phyloP scores from a whole-genome alignment of 2,329 filamentous ascomycete genomes.

The Camillea tinctor region DNA sequence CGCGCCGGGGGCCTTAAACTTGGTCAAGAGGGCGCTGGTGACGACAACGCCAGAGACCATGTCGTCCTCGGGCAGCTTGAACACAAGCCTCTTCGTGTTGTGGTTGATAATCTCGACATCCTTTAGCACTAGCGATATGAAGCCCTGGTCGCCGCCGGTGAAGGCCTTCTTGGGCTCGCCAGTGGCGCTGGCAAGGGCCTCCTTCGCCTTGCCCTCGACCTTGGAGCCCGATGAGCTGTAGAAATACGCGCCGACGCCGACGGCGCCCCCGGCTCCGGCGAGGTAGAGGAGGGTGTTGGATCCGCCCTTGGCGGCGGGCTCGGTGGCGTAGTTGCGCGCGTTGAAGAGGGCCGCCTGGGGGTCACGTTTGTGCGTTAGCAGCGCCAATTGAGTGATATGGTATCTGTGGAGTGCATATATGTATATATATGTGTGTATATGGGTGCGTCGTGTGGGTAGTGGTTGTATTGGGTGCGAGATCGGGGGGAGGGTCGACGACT shows the following conservation, averaged over 20 bases:
- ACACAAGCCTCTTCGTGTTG: slow-evolving; percentile 92
- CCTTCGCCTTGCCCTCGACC: slow-evolving; percentile 54
- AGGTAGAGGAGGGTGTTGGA: slow-evolving; percentile 61
- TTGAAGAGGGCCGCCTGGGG: slow-evolving; percentile 26
- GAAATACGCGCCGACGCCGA: slow-evolving; percentile 58
- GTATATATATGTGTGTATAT: too few relatives aligned
- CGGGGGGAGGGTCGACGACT: slow-evolving; percentile 9
- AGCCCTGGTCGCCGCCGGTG: slow-evolving; percentile 86
- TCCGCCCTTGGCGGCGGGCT: slow-evolving; percentile 53
- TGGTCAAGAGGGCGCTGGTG: slow-evolving; percentile 86
- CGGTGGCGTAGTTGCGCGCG: slow-evolving; percentile 64
- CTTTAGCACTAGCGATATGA: slow-evolving; percentile 76
- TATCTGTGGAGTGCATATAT: too few relatives aligned
- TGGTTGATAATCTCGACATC: slow-evolving; percentile 80
- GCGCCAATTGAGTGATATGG: slow-evolving; percentile 6
- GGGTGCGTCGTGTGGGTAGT: too few relatives aligned
- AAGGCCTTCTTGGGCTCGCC: slow-evolving; percentile 54
- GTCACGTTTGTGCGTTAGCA: slow-evolving; percentile 12
- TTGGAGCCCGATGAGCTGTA: slow-evolving; percentile 51
- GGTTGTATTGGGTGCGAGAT: neutral
- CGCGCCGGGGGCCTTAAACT: slow-evolving; percentile 79
- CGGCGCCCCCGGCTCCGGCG: slow-evolving; percentile 58
- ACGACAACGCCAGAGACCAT: slow-evolving; percentile 79
- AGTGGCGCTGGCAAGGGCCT: slow-evolving; percentile 40
- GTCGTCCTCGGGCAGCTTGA: slow-evolving; percentile 80